phyloP scores from a whole-genome alignment of 495 filamentous ascomycete species.

The Aspergillus homomorphus region DNA sequence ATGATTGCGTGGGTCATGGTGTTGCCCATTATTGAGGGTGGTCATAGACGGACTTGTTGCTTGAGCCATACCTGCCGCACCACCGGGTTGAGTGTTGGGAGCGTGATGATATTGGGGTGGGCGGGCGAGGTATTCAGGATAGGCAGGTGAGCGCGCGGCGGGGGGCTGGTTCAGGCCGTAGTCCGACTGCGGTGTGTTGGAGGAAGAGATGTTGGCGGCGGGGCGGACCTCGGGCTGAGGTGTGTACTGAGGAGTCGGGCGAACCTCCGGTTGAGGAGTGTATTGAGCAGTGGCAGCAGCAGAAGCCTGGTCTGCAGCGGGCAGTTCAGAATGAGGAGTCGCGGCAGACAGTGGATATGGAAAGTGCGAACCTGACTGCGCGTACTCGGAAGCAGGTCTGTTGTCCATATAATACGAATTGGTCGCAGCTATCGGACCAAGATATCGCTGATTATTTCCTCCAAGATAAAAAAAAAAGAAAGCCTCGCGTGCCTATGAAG shows the following conservation, averaged over 20 bases:
- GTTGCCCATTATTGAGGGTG: conserved; percentile 70
- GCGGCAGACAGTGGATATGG: conserved; percentile 69
- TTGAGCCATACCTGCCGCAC: conserved; percentile 92
- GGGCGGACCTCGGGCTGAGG: conserved; percentile 75
- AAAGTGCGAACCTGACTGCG: conserved; percentile 98
- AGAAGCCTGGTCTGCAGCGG: conserved; percentile 82
- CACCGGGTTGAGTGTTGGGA: conserved; percentile 67
- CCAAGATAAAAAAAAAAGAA: conserved; percentile 17
- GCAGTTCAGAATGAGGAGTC: conserved; percentile 69
- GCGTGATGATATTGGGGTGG: conserved; percentile 63
- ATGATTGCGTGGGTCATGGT: conserved; percentile 57
- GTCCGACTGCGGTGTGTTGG: conserved; percentile 83
- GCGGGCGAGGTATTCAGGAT: conserved; percentile 71
- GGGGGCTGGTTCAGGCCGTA: conserved; percentile 74
- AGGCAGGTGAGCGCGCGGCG: conserved; percentile 73
- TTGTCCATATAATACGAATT: conserved; percentile 64
- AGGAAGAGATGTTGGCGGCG: conserved; percentile 57
- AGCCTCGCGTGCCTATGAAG: conserved; percentile 24
- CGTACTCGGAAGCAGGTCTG: conserved; percentile 86
- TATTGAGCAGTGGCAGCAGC: conserved; percentile 59
- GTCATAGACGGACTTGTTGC: conserved; percentile 92
- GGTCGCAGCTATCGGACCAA: conserved; percentile 21
- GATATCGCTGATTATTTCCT: conserved; percentile 24
- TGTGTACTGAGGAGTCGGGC: conserved; percentile 51
- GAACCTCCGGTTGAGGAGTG: conserved; percentile 47